Evolutionary conservation across 768 basidiomycete genomes (phyloP).

Genomic region (Rubroboletus satanas): DNA sequence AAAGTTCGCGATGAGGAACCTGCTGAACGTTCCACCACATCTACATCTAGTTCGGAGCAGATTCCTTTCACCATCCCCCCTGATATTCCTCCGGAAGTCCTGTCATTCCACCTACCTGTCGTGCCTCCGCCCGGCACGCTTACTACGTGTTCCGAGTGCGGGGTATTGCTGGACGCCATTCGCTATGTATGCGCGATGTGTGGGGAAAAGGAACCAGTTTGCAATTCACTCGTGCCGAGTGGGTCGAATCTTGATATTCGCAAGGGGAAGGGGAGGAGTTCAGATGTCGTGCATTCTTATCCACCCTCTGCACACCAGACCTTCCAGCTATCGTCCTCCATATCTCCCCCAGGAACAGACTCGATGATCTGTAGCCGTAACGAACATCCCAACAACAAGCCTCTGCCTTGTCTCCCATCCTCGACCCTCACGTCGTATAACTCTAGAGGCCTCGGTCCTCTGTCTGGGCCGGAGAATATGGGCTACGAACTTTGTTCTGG

Average conservation of each 20-base stretch:
- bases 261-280: constrained; percentile 48
- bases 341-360: constrained; percentile 18
- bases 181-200: constrained; percentile 89
- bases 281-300: constrained; percentile 23
- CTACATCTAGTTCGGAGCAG: constrained; percentile 17
- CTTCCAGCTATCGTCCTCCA: constrained; percentile 20
- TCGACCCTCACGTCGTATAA: constrained; percentile 18
- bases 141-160: constrained; percentile 84
- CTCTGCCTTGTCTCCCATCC: constrained; percentile 42
- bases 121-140: constrained; percentile 57
- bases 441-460: not conserved
- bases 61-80: constrained; percentile 23
- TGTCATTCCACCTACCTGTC: constrained; percentile 46
- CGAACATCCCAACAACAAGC: constrained; percentile 35
- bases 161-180: constrained; percentile 67
- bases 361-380: constrained; percentile 12
- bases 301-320: constrained; percentile 36
- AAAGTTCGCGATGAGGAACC: constrained; percentile 25
- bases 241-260: constrained; percentile 16
- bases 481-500: constrained; percentile 85
- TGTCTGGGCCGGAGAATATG: constrained; percentile 5
- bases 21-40: constrained; percentile 7
- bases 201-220: constrained; percentile 63
- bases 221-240: constrained; percentile 9
- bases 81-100: constrained; percentile 48